Evolutionary conservation across 2,329 filamentous ascomycete genomes (phyloP).

Genomic region (Epichloe gansuensis): DNA sequence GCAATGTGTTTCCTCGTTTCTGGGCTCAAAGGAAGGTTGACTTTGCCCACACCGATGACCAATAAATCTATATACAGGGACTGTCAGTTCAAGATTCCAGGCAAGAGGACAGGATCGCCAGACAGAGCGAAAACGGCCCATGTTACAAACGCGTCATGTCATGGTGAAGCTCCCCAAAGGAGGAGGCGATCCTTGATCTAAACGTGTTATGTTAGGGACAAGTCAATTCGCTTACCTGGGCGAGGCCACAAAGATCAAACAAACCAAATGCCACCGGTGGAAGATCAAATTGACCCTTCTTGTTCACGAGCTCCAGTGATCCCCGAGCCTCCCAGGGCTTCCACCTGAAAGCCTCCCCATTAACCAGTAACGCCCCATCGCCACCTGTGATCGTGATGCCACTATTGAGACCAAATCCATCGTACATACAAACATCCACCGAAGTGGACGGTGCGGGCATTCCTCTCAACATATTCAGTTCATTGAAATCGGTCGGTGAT

Average conservation of each 20-base stretch:
- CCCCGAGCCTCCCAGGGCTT: slow-evolving; percentile 56
- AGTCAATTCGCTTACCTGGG: slow-evolving; percentile 50
- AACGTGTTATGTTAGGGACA: not conserved
- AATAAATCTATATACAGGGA: slow-evolving; percentile 52
- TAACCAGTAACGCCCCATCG: slow-evolving; percentile 65
- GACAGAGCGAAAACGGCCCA: not conserved
- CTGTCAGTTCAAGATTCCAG: not conserved
- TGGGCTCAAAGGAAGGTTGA: slow-evolving; percentile 65
- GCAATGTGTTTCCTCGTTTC: slow-evolving; percentile 61
- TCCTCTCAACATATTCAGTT: slow-evolving; percentile 67
- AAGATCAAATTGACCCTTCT: slow-evolving; percentile 72
- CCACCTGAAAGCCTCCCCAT: slow-evolving; percentile 84
- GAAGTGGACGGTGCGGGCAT: slow-evolving; percentile 67
- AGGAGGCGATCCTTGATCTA: not conserved
- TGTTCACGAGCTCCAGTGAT: slow-evolving; percentile 49
- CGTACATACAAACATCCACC: slow-evolving; percentile 67
- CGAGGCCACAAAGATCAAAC: slow-evolving; percentile 75
- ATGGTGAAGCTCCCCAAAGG: not conserved
- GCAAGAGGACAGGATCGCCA: not conserved
- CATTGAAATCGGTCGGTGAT: slow-evolving; percentile 50
- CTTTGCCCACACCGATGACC: slow-evolving; percentile 73
- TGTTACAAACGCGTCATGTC: not conserved
- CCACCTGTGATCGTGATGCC: slow-evolving; percentile 59
- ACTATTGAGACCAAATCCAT: slow-evolving; percentile 81
- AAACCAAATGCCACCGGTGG: slow-evolving; percentile 59